These are phyloP conservation scores for Blumeria hordei DNA, from an alignment of 2,329 filamentous ascomycete species.

Conservation along the genomic window DNA sequence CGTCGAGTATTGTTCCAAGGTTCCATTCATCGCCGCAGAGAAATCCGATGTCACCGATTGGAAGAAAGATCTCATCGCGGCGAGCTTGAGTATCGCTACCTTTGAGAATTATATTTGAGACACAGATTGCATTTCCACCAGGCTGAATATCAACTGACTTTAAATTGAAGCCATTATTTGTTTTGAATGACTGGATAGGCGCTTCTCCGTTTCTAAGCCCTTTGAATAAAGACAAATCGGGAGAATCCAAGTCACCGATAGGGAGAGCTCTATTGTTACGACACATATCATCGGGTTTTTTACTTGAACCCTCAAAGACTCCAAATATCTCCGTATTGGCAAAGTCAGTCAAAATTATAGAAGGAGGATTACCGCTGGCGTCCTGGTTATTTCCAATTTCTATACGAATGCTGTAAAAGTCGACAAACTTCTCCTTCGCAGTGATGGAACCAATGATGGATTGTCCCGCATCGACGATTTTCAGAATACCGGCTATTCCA, in stretches of 20 bases:
- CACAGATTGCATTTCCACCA: not conserved
- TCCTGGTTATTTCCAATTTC: not conserved
- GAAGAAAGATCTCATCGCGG: not conserved
- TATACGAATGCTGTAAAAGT: not conserved
- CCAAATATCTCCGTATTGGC: not conserved
- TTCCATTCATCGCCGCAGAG: not conserved
- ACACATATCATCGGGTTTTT: not conserved
- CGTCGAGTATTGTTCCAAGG: not conserved
- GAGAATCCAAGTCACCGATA: not conserved
- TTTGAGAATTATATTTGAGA: slow-evolving; percentile 1
- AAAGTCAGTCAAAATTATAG: not conserved
- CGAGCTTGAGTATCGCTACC: not conserved
- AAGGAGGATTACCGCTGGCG: not conserved
- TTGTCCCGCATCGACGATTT: not conserved
- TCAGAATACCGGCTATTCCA: not conserved
- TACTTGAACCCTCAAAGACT: not conserved
- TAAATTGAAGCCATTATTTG: not conserved
- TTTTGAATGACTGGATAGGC: not conserved
- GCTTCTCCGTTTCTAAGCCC: not conserved
- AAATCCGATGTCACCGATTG: not conserved
- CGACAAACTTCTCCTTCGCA: not conserved
- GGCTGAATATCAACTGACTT: not conserved
- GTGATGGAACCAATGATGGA: not conserved
- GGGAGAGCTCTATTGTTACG: not conserved
- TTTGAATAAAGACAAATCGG: not conserved